These are phyloP conservation scores for Cryphonectria japonica DNA, from an alignment of 2,329 filamentous ascomycete species.

Conservation along the genomic window DNA sequence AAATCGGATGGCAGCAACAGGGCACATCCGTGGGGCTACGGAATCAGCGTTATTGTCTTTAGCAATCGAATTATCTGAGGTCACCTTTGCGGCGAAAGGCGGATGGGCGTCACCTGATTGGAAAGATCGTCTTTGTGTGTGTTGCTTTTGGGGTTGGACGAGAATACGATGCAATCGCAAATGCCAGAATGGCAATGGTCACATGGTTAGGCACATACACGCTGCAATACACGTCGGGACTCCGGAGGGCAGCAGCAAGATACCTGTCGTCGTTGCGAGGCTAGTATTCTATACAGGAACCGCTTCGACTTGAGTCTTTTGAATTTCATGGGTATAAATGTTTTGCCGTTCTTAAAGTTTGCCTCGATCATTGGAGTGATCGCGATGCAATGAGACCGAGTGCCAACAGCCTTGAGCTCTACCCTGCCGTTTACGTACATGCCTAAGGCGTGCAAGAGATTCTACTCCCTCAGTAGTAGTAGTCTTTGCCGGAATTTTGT, in stretches of 20 bases:
- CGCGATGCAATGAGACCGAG: not conserved
- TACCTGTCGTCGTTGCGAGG: not conserved
- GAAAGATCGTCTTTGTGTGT: not conserved
- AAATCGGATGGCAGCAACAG: not conserved
- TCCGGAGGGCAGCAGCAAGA: not conserved
- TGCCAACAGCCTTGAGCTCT: not conserved
- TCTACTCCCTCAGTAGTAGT: not conserved
- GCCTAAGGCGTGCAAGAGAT: not conserved
- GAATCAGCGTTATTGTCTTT: not conserved
- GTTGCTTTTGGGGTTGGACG: not conserved
- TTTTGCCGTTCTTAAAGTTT: not conserved
- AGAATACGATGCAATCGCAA: constrained; percentile 1
- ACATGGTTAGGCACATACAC: not conserved
- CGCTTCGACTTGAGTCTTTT: constrained; percentile 19
- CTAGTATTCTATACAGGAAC: not conserved
- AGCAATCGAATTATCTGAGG: not conserved
- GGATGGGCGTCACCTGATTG: not conserved
- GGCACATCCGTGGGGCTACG: not conserved
- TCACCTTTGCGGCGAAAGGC: constrained; percentile 3
- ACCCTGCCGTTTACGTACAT: not conserved
- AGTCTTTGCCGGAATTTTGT: not conserved
- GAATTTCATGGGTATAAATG: not conserved
- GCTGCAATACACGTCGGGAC: not conserved
- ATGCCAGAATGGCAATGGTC: constrained; percentile 5
- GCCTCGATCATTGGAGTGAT: not conserved